Evolutionary conservation across 2,329 filamentous ascomycete species (phyloP), one percentile per base, ranked within the genome.

Genomic region (Aspergillus pseudoterreus): DNA sequence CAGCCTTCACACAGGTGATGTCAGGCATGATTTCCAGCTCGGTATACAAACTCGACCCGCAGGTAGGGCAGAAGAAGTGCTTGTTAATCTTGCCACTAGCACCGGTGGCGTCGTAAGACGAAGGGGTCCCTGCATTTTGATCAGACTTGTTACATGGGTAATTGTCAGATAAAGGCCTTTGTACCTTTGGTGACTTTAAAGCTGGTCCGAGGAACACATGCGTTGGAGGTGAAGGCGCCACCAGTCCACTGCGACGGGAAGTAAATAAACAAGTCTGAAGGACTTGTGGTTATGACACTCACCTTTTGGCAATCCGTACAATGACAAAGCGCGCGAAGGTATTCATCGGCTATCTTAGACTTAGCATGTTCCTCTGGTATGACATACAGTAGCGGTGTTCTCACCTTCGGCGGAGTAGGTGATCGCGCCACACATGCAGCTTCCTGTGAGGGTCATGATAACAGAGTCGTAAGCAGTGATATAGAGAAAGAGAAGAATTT

Each of bases 291-390:
- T 30, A 3, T 30, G 11, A 19, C n/a, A 17, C 6, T 27, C 59
- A 75, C 77, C 74, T 82, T 82, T 56, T 82, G 78, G 61, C 79
- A 82, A 54, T 81, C 78, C 11, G 61, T 58, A 62, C 78, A 81
- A 60, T 81, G 78, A 65, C 80, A 82, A 32, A 82, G 66, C 6
- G 78, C 78, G 15, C 71, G 75, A 3, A 65, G 49, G 14, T 64
- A 68, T 4, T 73, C 63, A 35, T 78, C 72, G 10, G 69, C 76
- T 79, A 48, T 10, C 24, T 51, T 46, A 39, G 51, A 32, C 49
- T 41, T 32, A 44, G 27, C 27, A 30, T 9, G 27, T 9, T 11
- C 9, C 9, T 10, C 10, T 30, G 27, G 9, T 30, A 30, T 9
- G 27, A 2, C 1, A 30, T 1, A 30, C 27, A 30, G 27, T 11